Conservation (phyloP, 768 basidiomycete species). For the Lenzites betulinus region DNA sequence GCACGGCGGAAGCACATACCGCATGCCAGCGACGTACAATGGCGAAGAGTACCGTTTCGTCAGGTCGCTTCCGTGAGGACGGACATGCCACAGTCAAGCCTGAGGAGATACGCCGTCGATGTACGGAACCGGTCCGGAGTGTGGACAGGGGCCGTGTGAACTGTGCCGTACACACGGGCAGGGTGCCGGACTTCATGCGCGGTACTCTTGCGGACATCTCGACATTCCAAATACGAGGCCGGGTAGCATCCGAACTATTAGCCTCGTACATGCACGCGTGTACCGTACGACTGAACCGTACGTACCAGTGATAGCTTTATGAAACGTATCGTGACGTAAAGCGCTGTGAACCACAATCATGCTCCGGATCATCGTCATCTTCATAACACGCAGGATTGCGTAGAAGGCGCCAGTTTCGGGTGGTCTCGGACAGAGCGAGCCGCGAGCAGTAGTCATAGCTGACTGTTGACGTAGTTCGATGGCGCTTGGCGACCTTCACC, state of each 20-base stretch:
- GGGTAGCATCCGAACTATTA: conserved; percentile 4
- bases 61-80: conserved; percentile 7
- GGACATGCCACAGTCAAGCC: not conserved
- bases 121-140: conserved; percentile 11
- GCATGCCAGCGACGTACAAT: conserved; percentile 4
- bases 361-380: conserved; percentile 7
- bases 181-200: conserved; percentile 6
- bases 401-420: not conserved
- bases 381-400: not conserved
- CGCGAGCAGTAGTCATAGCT: not conserved
- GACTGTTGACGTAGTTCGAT: not conserved
- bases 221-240: not conserved
- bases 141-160: conserved; percentile 9
- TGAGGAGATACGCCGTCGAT: not conserved
- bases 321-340: conserved; percentile 12
- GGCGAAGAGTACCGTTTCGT: conserved; percentile 2
- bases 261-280: conserved; percentile 4
- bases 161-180: not conserved
- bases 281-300: conserved; percentile 5
- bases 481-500: not conserved
- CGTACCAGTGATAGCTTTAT: conserved; percentile 6
- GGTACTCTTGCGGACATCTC: not conserved
- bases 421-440: too few species aligned
- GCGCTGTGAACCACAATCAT: not conserved
- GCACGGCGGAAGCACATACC: not conserved